Percentiles rank a stretch among this genome's conserved stretches.
These are phyloP conservation scores for Fusarium sp. DNA, from an alignment of 2,329 filamentous ascomycete species.

Conservation along the genomic window DNA sequence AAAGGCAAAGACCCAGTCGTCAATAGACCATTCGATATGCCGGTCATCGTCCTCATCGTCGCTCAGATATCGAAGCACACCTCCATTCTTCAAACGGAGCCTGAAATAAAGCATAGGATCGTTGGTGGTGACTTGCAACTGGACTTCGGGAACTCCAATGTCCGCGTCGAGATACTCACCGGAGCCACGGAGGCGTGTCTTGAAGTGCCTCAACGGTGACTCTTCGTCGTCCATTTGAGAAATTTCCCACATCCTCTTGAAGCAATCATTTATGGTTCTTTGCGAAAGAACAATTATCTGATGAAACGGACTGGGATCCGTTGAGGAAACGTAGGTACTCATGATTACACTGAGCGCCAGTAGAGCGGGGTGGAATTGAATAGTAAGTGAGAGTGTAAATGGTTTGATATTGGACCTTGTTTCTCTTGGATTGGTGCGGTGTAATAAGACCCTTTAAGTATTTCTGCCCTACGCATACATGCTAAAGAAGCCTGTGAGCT, in stretches of 20 bases:
- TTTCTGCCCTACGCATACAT: too few species aligned
- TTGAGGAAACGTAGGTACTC: not conserved
- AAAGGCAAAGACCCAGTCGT: not conserved
- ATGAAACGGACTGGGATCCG: not conserved
- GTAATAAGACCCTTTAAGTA: too few species aligned
- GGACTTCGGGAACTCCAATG: not conserved
- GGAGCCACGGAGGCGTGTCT: not conserved
- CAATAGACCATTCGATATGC: not conserved
- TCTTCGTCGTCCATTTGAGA: not conserved
- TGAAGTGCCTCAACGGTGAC: not conserved
- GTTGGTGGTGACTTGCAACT: not conserved
- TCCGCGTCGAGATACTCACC: not conserved
- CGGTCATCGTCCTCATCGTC: not conserved
- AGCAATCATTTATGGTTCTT: not conserved
- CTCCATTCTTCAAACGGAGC: not conserved
- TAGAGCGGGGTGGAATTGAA: not conserved
- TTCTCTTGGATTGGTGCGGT: not conserved
- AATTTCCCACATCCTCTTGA: not conserved
- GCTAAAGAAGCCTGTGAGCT: too few species aligned
- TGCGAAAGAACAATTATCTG: not conserved
- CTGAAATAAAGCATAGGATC: not conserved
- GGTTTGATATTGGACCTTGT: not conserved
- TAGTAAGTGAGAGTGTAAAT: not conserved
- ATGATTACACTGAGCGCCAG: not conserved
- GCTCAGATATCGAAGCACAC: not conserved